Conservation (phyloP, 2,329 filamentous ascomycete genomes). For the Ophiocordyceps sinensis region DNA sequence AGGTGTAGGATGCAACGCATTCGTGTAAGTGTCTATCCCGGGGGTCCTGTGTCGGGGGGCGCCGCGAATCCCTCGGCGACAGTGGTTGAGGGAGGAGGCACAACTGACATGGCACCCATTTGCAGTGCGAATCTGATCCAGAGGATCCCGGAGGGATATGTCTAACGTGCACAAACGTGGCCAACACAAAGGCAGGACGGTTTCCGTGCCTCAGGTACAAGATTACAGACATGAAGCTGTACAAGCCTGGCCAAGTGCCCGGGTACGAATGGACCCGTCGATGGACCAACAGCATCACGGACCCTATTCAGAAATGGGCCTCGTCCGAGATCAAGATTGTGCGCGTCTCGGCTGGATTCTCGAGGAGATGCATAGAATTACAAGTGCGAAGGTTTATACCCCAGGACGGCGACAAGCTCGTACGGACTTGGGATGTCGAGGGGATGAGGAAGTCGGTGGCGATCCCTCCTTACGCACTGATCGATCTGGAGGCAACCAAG, state of each 20-base stretch:
- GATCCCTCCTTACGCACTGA: conserved; percentile 41
- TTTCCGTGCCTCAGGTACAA: conserved; percentile 47
- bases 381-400: conserved; percentile 40
- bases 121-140: conserved; percentile 37
- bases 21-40: conserved; percentile 29
- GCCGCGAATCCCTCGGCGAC: background rate
- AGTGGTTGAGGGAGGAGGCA: background rate
- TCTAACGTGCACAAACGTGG: conserved; percentile 36
- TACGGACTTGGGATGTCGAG: conserved; percentile 35
- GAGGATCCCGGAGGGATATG: conserved; percentile 33
- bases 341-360: conserved; percentile 38
- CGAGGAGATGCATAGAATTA: conserved; percentile 29
- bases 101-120: background rate
- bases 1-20: conserved; percentile 48
- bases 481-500: conserved; percentile 37
- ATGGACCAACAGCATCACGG: conserved; percentile 40
- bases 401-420: conserved; percentile 38
- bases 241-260: conserved; percentile 43
- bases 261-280: conserved; percentile 44
- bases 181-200: conserved; percentile 33
- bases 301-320: conserved; percentile 42
- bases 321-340: conserved; percentile 35
- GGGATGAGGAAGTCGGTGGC: conserved; percentile 31
- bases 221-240: conserved; percentile 41
- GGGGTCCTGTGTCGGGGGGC: background rate